phyloP scores from a whole-genome alignment of 345 rosid genomes.

The Aurinia saxatilis region DNA sequence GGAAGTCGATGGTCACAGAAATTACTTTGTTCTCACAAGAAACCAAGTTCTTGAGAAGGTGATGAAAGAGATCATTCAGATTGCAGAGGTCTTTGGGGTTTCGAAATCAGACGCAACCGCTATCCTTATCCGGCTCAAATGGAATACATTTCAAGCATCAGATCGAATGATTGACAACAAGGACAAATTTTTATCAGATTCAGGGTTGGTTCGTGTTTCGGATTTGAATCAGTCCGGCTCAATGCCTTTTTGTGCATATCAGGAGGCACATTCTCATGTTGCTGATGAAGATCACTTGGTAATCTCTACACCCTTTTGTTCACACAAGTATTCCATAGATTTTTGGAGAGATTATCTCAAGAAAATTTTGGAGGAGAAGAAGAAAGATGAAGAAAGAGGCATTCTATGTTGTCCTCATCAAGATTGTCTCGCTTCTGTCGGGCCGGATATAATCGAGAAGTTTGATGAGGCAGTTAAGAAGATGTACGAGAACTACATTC shows the following conservation, averaged over 20 bases:
- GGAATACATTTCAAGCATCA: slow-evolving; percentile 3
- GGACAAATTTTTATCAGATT: neutral
- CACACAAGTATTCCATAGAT: slow-evolving; percentile 9
- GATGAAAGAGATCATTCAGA: neutral
- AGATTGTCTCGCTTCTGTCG: slow-evolving; percentile 2
- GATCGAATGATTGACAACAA: slow-evolving; percentile 13
- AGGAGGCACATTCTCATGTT: neutral
- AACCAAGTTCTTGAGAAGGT: neutral
- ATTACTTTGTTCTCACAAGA: neutral
- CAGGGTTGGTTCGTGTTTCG: slow-evolving; percentile 3
- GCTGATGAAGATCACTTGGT: neutral
- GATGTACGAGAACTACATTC: slow-evolving; percentile 1
- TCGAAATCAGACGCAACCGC: slow-evolving; percentile 7
- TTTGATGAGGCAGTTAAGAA: neutral
- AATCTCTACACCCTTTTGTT: slow-evolving; percentile 24
- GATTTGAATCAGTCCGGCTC: neutral
- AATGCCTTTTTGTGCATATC: neutral
- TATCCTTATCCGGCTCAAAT: slow-evolving; percentile 2
- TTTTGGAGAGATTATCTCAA: slow-evolving; percentile 10
- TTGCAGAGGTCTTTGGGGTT: slow-evolving; percentile 6
- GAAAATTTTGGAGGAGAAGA: neutral
- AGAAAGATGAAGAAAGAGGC: neutral
- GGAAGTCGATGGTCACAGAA: neutral
- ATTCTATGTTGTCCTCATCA: neutral
- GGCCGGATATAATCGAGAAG: slow-evolving; percentile 6